Evolutionary conservation across 2,329 filamentous ascomycete genomes (phyloP).

Genomic region (Tympanopsis confertula): DNA sequence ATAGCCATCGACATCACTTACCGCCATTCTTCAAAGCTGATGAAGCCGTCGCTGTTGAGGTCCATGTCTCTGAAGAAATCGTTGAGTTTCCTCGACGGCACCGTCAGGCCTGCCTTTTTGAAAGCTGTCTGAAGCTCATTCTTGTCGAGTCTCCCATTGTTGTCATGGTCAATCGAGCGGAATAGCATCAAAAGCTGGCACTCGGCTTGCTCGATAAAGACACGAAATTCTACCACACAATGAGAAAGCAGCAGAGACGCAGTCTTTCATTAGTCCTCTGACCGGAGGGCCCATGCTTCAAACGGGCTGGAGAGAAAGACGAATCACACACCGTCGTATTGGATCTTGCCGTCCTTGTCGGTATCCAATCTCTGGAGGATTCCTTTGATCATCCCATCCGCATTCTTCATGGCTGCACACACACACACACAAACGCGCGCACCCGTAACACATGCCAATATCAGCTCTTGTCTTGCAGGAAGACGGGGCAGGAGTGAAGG

Average conservation of each 20-base stretch:
- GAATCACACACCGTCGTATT: slow-evolving; percentile 63
- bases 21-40: slow-evolving; percentile 95
- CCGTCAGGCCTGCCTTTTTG: slow-evolving; percentile 62
- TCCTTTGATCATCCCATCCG: slow-evolving; percentile 69
- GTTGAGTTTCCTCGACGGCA: slow-evolving; percentile 66
- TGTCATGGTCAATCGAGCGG: slow-evolving; percentile 72
- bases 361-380: slow-evolving; percentile 76
- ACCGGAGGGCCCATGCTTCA: slow-evolving; percentile 7
- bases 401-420: slow-evolving; percentile 68
- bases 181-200: slow-evolving; percentile 73
- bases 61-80: slow-evolving; percentile 87
- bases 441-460: slow-evolving; percentile 9
- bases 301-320: slow-evolving; percentile 5
- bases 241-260: slow-evolving; percentile 3
- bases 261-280: slow-evolving; percentile 8
- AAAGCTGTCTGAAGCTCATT: slow-evolving; percentile 74
- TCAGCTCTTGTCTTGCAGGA: not conserved
- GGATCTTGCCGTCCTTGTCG: slow-evolving; percentile 78
- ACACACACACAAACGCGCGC: slow-evolving; percentile 4
- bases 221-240: slow-evolving; percentile 63
- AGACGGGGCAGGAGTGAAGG: not conserved
- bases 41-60: slow-evolving; percentile 73
- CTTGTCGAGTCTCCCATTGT: slow-evolving; percentile 77
- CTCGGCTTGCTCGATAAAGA: slow-evolving; percentile 80
- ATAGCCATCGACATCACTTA: slow-evolving; percentile 49